These are phyloP conservation scores for Talaromyces thailandensis DNA, from an alignment of 495 filamentous ascomycete genomes.

Conservation along the genomic window DNA sequence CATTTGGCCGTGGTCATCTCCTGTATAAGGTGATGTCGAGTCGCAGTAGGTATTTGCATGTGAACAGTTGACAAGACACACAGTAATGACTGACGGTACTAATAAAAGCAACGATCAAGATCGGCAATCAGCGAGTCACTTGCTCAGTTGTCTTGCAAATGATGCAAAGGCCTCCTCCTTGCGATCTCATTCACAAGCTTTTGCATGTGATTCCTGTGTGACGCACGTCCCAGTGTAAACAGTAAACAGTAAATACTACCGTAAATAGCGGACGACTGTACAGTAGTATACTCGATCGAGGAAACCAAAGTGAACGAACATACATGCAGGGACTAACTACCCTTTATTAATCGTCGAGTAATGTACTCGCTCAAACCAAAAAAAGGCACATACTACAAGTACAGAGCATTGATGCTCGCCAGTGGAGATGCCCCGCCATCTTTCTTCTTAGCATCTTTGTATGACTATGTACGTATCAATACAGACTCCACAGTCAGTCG, in stretches of 20 bases:
- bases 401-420: background rate
- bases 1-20: background rate
- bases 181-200: background rate
- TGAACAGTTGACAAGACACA: background rate
- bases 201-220: background rate
- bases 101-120: background rate
- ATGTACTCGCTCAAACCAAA: background rate
- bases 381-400: too few species aligned
- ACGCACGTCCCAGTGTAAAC: background rate
- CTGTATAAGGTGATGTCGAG: background rate
- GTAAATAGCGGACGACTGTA: too few species aligned
- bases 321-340: background rate
- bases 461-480: too few species aligned
- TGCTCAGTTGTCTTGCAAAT: background rate
- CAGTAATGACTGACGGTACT: too few species aligned
- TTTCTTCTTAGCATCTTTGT: background rate
- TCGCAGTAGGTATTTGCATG: background rate
- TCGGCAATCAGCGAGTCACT: background rate
- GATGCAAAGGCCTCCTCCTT: background rate
- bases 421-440: background rate
- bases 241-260: too few species aligned
- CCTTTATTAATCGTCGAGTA: background rate
- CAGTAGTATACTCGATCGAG: background rate
- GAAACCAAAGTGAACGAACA: background rate
- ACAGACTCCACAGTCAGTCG: background rate